These are phyloP conservation scores for Sphagnurus paluster DNA, from an alignment of 1,284 basidiomycete species.

Conservation along the genomic window DNA sequence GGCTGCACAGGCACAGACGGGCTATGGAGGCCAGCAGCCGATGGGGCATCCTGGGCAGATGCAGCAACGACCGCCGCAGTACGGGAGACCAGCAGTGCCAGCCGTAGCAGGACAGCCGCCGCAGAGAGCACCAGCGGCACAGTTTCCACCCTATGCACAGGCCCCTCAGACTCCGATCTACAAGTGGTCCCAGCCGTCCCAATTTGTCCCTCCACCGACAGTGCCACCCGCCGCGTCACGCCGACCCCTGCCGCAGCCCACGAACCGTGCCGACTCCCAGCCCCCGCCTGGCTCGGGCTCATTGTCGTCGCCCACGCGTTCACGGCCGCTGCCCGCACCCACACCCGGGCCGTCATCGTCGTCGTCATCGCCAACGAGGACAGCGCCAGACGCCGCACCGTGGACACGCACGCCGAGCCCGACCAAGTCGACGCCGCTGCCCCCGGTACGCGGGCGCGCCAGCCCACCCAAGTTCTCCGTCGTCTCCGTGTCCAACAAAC, in stretches of 20 bases:
- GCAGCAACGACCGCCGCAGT: constrained; percentile 9
- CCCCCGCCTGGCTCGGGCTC: constrained; percentile 10
- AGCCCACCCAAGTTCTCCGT: constrained; percentile 22
- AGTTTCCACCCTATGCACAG: constrained; percentile 1
- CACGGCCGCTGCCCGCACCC: constrained; percentile 18
- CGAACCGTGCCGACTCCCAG: constrained; percentile 6
- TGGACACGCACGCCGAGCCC: constrained; percentile 14
- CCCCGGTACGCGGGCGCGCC: constrained; percentile 16
- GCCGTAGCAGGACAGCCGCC: constrained; percentile 11
- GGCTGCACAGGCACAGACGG: constrained; percentile 8
- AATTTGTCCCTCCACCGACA: constrained; percentile 1
- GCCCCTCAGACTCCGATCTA: too few species aligned
- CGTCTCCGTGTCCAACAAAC: constrained; percentile 10
- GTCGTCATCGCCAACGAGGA: neutral
- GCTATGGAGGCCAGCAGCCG: constrained; percentile 6
- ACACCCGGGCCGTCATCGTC: constrained; percentile 10
- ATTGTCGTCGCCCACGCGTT: constrained; percentile 17
- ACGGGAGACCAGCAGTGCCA: constrained; percentile 13
- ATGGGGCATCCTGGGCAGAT: constrained; percentile 2
- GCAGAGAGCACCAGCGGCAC: constrained; percentile 5
- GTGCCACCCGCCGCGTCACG: constrained; percentile 7
- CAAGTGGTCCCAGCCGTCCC: constrained; percentile 5
- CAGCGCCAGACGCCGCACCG: neutral
- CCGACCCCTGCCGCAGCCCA: constrained; percentile 17
- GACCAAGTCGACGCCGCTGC: constrained; percentile 9